Evolutionary conservation across 495 filamentous ascomycete genomes (phyloP).

Genomic region (Ascodesmis nigricans): DNA sequence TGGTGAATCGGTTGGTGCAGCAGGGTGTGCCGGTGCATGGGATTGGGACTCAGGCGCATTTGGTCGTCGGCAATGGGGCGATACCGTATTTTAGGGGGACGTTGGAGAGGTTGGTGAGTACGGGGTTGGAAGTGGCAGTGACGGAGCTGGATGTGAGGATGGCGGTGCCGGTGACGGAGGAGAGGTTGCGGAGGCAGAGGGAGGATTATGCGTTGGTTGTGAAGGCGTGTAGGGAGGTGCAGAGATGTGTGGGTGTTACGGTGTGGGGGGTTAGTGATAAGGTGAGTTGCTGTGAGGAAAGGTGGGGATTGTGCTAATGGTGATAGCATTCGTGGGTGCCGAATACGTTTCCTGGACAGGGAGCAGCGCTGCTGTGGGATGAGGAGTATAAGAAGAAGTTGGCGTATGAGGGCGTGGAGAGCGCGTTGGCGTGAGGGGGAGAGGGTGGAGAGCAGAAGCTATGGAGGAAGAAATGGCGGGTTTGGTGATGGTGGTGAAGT

Average conservation of each 20-base stretch:
- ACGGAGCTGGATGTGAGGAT: slow-evolving; percentile 41
- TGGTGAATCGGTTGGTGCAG: slow-evolving; percentile 28
- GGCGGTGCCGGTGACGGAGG: slow-evolving; percentile 22
- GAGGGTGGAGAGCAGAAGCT: too few species aligned
- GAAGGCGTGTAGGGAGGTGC: slow-evolving; percentile 23
- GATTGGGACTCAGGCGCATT: slow-evolving; percentile 37
- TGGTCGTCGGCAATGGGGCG: slow-evolving; percentile 29
- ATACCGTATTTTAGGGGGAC: slow-evolving; percentile 14
- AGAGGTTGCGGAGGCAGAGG: slow-evolving; percentile 33
- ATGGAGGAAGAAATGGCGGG: too few species aligned
- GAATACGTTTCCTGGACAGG: slow-evolving; percentile 15
- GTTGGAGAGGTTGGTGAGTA: slow-evolving; percentile 25
- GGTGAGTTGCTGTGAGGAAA: too few species aligned
- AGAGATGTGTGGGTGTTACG: slow-evolving; percentile 51
- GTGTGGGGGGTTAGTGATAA: slow-evolving; percentile 53
- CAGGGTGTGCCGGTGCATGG: slow-evolving; percentile 36
- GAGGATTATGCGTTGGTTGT: slow-evolving; percentile 41
- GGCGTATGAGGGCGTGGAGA: slow-evolving; percentile 39
- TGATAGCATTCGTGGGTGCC: slow-evolving; percentile 43
- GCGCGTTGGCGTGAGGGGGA: too few species aligned
- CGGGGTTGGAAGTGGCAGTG: slow-evolving; percentile 35
- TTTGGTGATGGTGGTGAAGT: neutral
- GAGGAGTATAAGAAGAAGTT: slow-evolving; percentile 38
- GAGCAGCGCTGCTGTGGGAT: slow-evolving; percentile 43
- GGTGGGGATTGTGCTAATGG: too few species aligned